Base-by-base conservation (phyloP, 257 asterid species). In the Coffea eugenioides region DNA sequence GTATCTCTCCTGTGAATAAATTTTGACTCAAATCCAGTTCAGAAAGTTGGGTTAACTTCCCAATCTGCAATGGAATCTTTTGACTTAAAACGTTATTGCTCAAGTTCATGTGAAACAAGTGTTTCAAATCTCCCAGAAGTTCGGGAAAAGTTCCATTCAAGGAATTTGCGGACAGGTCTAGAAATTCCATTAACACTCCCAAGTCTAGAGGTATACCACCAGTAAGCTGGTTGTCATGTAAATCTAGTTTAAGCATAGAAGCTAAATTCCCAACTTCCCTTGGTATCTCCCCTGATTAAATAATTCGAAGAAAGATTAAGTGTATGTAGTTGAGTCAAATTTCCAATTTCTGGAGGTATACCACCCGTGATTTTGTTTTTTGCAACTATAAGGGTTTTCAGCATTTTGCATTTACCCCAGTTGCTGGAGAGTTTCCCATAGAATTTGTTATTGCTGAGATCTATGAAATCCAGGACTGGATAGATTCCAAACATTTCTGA, bases 11-110 rank as follows among this genome's bases (percentile, higher is more conserved):
- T 69, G 31, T 43, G 15, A 86, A 79, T 43, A 46, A 73, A 25
- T 88, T 88, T 18, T 54, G 69, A 46, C 90, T 77, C 54, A 88
- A 79, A 79, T 88, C 91, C 36, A 86, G 81, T 36, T 66, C 54
- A 68, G 70, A 31, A 77, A 73, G 20, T 70, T 52, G 68, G 56
- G 51, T 80, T 64, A 85, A 8, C 9, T 76, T 83, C n/a, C 85
- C 87, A 4, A 88, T 51, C 43, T 80, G 77, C 62, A 56, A 46
- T 46, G 89, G 89, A 82, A 85, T 85, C 23, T 14, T 49, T 18
- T 82, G 84, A 13, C 5, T 51, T 2, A 39, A 39, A 39, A 39
- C 4, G 0, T 39, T 39, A 1, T 39, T 39, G 43, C 43, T 39
- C 43, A 83, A 77, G 27, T 88, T 82, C 67, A 88, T 80, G 67